phyloP scores from a whole-genome alignment of 2,329 filamentous ascomycete species.

The Aspergillus sclerotialis region DNA sequence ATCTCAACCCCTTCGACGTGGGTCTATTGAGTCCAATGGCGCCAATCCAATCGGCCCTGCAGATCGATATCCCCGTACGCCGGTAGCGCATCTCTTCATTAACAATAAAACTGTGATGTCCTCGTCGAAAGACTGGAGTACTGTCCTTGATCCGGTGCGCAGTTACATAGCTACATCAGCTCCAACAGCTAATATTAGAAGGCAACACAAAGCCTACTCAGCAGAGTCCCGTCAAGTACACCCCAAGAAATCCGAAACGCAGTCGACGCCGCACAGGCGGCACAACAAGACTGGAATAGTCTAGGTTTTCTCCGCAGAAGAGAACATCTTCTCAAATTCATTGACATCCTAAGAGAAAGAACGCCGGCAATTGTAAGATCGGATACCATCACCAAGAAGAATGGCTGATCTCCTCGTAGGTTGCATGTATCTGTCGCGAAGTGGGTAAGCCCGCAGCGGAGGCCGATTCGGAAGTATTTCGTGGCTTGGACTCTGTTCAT shows the following conservation, averaged over 20 bases:
- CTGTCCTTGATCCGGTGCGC: slow-evolving; percentile 17
- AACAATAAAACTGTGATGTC: slow-evolving; percentile 18
- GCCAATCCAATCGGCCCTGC: too few relatives aligned
- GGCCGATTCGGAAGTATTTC: slow-evolving; percentile 18
- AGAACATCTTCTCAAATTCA: slow-evolving; percentile 11
- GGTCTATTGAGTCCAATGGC: too few relatives aligned
- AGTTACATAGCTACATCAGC: too few relatives aligned
- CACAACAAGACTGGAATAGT: slow-evolving; percentile 14
- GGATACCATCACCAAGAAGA: not conserved
- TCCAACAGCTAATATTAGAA: not conserved
- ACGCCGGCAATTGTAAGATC: slow-evolving; percentile 9
- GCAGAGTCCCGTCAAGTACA: slow-evolving; percentile 15
- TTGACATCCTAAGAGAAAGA: slow-evolving; percentile 13
- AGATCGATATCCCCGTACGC: slow-evolving; percentile 16
- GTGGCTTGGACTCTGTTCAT: slow-evolving; percentile 20
- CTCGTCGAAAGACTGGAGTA: slow-evolving; percentile 15
- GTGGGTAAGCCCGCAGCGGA: slow-evolving; percentile 20
- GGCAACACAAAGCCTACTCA: slow-evolving; percentile 14
- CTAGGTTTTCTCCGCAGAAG: slow-evolving; percentile 12
- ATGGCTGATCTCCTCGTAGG: slow-evolving; percentile 1
- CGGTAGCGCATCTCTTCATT: slow-evolving; percentile 14
- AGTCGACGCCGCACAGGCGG: slow-evolving; percentile 13
- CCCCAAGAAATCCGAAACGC: slow-evolving; percentile 16
- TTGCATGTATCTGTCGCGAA: slow-evolving; percentile 13
- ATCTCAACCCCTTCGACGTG: too few relatives aligned